Conservation (phyloP, 1,284 basidiomycete species). For the Dichomitus squalens region DNA sequence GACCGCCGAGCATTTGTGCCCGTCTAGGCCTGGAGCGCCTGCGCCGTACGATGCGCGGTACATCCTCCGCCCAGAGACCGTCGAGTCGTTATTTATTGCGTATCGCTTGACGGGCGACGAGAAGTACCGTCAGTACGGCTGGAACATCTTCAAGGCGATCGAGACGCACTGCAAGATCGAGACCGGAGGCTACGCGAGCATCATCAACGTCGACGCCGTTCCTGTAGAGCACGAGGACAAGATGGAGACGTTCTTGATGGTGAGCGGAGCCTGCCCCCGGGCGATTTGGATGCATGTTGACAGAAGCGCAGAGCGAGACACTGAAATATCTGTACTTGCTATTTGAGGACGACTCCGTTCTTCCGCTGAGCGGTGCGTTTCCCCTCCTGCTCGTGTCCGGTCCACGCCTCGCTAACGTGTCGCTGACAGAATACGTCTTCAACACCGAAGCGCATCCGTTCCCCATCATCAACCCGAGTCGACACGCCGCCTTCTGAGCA, state of each 20-base stretch:
- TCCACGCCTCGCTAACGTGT: background rate
- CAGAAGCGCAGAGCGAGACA: constrained; percentile 88
- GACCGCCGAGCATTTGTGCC: background rate
- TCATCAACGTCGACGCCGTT: constrained; percentile 82
- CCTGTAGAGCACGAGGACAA: constrained; percentile 77
- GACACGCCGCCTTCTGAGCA: constrained; percentile 50
- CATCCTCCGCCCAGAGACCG: constrained; percentile 91
- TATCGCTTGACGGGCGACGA: constrained; percentile 84
- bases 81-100: constrained; percentile 92
- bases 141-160: constrained; percentile 91
- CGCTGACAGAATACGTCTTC: constrained; percentile 78
- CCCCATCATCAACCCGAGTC: constrained; percentile 60
- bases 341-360: constrained; percentile 74
- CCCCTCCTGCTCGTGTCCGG: background rate
- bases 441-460: constrained; percentile 89
- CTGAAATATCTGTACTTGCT: constrained; percentile 94
- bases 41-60: constrained; percentile 85
- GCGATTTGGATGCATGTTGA: background rate
- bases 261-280: constrained; percentile 44
- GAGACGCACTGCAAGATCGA: constrained; percentile 78
- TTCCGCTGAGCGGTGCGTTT: constrained; percentile 76
- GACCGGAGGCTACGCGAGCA: constrained; percentile 82
- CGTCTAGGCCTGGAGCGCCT: constrained; percentile 46
- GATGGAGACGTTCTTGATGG: constrained; percentile 96
- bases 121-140: constrained; percentile 83